These are phyloP conservation scores for Pseudodiploospora longispora DNA, from an alignment of 2,329 filamentous ascomycete genomes.

Conservation along the genomic window DNA sequence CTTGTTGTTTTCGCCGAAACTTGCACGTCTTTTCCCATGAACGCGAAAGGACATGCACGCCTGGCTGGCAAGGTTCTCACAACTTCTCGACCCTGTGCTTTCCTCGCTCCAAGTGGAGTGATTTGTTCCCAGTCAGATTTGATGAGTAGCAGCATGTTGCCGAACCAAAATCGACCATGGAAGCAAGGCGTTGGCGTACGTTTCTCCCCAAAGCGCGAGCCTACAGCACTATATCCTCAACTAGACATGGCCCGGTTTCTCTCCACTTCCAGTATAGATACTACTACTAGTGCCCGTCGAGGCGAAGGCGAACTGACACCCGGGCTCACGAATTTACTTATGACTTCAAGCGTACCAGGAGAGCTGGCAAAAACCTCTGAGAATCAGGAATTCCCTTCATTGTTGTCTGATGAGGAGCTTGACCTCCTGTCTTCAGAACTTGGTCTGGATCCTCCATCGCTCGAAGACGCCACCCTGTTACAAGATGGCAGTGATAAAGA, in stretches of 20 bases:
- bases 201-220: constrained; percentile 17
- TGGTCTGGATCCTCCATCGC: too few relatives aligned
- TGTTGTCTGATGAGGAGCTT: too few relatives aligned
- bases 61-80: constrained; percentile 22
- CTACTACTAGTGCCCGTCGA: not conserved
- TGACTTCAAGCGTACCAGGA: too few relatives aligned
- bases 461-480: not conserved
- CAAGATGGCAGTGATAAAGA: not conserved
- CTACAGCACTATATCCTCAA: constrained; percentile 16
- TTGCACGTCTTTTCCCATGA: too few relatives aligned
- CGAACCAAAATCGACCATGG: constrained; percentile 17
- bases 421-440: too few relatives aligned
- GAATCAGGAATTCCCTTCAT: too few relatives aligned
- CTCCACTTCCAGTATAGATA: constrained; percentile 6
- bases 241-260: constrained; percentile 19
- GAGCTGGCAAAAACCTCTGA: too few relatives aligned
- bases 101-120: not conserved
- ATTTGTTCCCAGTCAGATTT: constrained; percentile 1
- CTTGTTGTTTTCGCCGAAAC: too few relatives aligned
- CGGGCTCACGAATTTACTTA: too few relatives aligned
- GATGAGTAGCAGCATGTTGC: constrained; percentile 8
- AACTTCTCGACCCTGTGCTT: constrained; percentile 11
- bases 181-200: constrained; percentile 21
- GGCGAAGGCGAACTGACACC: not conserved
- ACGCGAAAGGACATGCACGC: constrained; percentile 7